Percentiles rank a stretch among this genome's conserved stretches.
Evolutionary conservation across 169 alveolate species (phyloP).

Genomic region (Eimeria acervulina): DNA sequence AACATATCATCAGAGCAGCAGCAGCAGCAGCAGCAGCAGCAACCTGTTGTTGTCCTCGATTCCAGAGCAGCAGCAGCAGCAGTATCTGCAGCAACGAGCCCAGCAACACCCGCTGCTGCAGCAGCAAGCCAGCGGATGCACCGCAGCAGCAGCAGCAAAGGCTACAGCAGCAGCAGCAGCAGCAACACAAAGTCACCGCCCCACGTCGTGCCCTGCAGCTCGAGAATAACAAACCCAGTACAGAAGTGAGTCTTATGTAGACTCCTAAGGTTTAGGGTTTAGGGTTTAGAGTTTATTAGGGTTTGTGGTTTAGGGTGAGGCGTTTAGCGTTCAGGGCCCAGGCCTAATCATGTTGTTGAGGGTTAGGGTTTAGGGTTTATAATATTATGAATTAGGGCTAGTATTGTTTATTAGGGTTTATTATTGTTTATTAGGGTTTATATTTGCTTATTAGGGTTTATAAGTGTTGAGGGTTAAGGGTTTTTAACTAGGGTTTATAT

Average conservation of each 20-base stretch:
- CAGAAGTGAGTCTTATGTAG: background rate
- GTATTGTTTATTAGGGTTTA: too few species aligned
- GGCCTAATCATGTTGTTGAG: background rate
- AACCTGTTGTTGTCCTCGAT: background rate
- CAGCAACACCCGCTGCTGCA: background rate
- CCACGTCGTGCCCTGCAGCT: background rate
- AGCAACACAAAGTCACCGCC: background rate
- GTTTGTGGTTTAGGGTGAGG: background rate
- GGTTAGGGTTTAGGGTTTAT: constrained; percentile 13
- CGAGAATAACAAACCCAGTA: background rate
- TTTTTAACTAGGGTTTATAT: too few species aligned
- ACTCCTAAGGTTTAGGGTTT: constrained; percentile 12
- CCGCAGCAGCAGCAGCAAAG: constrained; percentile 2
- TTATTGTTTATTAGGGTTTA: too few species aligned
- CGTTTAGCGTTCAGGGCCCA: background rate
- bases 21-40: constrained; percentile 42
- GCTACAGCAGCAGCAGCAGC: background rate
- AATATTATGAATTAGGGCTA: background rate
- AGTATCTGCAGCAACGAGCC: background rate
- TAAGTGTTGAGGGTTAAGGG: background rate
- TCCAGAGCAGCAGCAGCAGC: too few species aligned
- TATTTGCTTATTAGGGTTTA: too few species aligned
- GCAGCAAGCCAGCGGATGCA: background rate
- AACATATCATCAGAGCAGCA: background rate
- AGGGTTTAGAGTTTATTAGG: background rate